Percentiles rank a stretch among this genome's conserved stretches.
Evolutionary conservation across 371 early-diverging fungal species (phyloP).

Genomic region (Mucor saturninus): DNA sequence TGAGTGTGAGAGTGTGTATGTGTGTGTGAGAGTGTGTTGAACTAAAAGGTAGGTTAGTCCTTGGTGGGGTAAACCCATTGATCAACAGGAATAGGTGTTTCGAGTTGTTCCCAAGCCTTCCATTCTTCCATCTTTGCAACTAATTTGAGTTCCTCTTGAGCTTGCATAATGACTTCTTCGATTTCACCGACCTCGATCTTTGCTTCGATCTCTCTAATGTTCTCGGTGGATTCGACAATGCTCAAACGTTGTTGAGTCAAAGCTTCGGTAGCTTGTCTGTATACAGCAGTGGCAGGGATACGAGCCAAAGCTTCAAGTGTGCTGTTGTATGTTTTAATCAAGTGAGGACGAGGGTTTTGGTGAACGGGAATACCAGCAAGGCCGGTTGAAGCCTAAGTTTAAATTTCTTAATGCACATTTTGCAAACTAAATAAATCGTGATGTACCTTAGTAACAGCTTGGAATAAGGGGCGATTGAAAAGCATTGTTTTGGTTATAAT

Average conservation of each 20-base stretch:
- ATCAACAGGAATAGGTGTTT: slow-evolving; percentile 75
- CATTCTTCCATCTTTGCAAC: slow-evolving; percentile 85
- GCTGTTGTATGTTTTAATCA: slow-evolving; percentile 79
- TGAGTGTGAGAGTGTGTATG: not conserved
- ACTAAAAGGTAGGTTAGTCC: slow-evolving; percentile 32
- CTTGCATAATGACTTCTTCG: slow-evolving; percentile 89
- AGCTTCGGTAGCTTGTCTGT: slow-evolving; percentile 84
- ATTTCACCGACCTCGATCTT: slow-evolving; percentile 83
- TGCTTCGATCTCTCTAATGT: slow-evolving; percentile 77
- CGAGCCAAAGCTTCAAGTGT: slow-evolving; percentile 72
- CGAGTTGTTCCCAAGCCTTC: slow-evolving; percentile 85
- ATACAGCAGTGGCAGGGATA: slow-evolving; percentile 80
- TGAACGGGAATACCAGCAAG: slow-evolving; percentile 87
- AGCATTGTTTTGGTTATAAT: slow-evolving; percentile 43
- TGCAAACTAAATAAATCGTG: not conserved
- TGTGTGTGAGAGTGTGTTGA: not conserved
- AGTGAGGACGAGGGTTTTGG: slow-evolving; percentile 84
- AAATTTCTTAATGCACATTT: not conserved
- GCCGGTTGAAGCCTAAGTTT: slow-evolving; percentile 71
- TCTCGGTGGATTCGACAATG: slow-evolving; percentile 75
- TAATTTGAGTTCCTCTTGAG: slow-evolving; percentile 85
- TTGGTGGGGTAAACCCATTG: slow-evolving; percentile 79
- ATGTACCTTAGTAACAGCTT: slow-evolving; percentile 59
- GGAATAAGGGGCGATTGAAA: slow-evolving; percentile 61
- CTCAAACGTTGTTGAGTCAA: slow-evolving; percentile 76